Evolutionary conservation across 2,329 filamentous ascomycete species (phyloP), one percentile per base, ranked within the genome.

Genomic region (Claviceps monticola): DNA sequence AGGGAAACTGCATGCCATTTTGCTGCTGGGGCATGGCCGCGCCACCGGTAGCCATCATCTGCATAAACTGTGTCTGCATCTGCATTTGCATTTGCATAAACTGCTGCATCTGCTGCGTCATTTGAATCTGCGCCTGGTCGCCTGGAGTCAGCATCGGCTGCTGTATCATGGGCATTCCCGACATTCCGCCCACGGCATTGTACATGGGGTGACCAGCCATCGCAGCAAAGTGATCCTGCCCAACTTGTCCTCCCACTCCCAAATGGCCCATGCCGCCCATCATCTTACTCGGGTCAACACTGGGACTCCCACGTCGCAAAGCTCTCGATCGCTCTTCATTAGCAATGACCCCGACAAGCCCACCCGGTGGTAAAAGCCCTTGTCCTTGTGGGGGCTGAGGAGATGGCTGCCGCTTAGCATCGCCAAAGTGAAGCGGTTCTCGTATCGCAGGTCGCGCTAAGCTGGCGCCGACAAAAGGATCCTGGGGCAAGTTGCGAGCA

Each of bases 321-420:
- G 88, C 88, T 57, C 83, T 78, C 42, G 84, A 84, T 47, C 87
- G 78, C 65, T 95, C 88, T 67, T 95, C 88, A 50, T 74, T 85
- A 37, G 87, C 87, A 67, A 95, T 95, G 8, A 95, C 87, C 9
- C 88, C 88, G 19, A 95, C 84, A 11, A 95, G 74, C 11, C 89
- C 89, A 43, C 86, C 88, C 1, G 85, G 84, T 16, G 84, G 84
- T 5, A 75, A 62, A 26, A 67, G 57, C 3, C 52, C 56, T 62
- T 69, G 62, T 46, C 26, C 26, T 29, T 69, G 62, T 45, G 69
- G 61, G 45, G 69, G 61, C 46, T 62, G 62, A 62, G 70, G 62
- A 43, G 69, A 61, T 48, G 63, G 60, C 53, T 68, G 59, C 19
- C 71, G n/a, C 44, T 46, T 63, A 23, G 80, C 80, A 43, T 79